Percentiles rank a stretch among this genome's conserved stretches.
Conservation (phyloP, 306 rosid genomes). For the Lupinus albus region DNA sequence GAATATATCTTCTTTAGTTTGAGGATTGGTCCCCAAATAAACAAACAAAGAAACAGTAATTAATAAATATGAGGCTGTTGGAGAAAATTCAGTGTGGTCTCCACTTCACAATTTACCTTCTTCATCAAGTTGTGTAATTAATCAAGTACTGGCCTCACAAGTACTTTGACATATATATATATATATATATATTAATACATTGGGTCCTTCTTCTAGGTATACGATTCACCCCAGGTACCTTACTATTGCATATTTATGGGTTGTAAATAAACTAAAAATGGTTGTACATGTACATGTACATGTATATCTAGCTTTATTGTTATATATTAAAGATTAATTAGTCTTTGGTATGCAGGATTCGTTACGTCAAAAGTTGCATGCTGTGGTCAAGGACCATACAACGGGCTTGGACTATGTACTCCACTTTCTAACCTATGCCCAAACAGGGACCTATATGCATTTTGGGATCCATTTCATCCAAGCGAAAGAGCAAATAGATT, state of each 20-base stretch:
- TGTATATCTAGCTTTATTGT: no score
- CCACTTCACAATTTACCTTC: no score
- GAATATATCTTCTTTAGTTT: no score
- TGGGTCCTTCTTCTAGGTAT: conserved; percentile 28
- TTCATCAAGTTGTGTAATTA: no score
- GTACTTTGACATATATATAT: no score
- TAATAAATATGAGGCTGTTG: no score
- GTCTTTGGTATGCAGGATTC: conserved; percentile 43
- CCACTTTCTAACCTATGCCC: conserved; percentile 51
- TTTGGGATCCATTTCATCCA: conserved; percentile 65
- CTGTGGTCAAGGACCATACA: conserved; percentile 62
- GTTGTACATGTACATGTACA: not conserved
- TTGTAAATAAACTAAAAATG: not conserved
- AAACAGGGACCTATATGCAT: conserved; percentile 48
- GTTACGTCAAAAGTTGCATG: conserved; percentile 58
- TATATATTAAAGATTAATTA: not conserved
- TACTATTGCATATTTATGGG: not conserved
- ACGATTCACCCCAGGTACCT: not conserved
- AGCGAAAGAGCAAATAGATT: conserved; percentile 52
- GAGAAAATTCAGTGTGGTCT: no score
- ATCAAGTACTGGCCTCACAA: no score
- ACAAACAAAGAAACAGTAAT: no score
- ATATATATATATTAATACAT: not conserved
- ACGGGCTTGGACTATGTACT: conserved; percentile 59
- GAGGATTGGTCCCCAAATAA: no score